Evolutionary conservation across 495 filamentous ascomycete genomes (phyloP), one percentile per base, ranked within the genome.

Genomic region (Pyrenula massariospora): DNA sequence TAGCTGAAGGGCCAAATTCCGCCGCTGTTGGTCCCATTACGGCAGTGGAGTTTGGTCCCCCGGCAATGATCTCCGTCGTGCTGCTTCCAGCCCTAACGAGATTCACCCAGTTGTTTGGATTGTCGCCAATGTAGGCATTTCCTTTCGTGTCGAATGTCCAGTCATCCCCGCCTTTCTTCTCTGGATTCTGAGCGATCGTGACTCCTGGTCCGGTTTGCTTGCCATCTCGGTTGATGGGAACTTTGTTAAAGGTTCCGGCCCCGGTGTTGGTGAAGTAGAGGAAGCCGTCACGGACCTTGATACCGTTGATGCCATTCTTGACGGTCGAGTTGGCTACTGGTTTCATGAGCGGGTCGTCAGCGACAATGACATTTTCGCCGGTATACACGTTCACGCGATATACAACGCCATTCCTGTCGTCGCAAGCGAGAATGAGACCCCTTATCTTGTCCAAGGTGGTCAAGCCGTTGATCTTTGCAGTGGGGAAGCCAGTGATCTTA

Each of bases 241-340:
- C 50, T 56, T 51, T 58, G 22, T 22, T 24, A 23, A 58, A 19
- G 50, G 19, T 56, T 12, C 52, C 22, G 19, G 50, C 25, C 48
- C 50, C 25, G 12, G 56, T 60, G 50, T 60, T 50, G 3, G 58
- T 57, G 25, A 60, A 60, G 50, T 60, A 60, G 19, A 60, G 58
- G 15, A 22, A 47, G 42, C 48, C 22, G 24, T 57, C 24, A 25
- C 49, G 53, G 15, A 58, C 10, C 19, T 60, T 56, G n/a, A 60
- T 48, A 20, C 58, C 58, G 23, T 60, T 53, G 24, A 60, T 49
- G 36, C 57, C 57, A 53, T 55, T 23, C 12, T 36, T 1, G 1
- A 54, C n/a, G 0, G 2, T 24, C 20, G 52, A 36, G 1, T 31
- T 31, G 3, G n/a, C n/a, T 10, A 54, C 52, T 19, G 52, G 52